phyloP scores from a whole-genome alignment of 2,329 filamentous ascomycete genomes.

The Verticillium albo-atrum region DNA sequence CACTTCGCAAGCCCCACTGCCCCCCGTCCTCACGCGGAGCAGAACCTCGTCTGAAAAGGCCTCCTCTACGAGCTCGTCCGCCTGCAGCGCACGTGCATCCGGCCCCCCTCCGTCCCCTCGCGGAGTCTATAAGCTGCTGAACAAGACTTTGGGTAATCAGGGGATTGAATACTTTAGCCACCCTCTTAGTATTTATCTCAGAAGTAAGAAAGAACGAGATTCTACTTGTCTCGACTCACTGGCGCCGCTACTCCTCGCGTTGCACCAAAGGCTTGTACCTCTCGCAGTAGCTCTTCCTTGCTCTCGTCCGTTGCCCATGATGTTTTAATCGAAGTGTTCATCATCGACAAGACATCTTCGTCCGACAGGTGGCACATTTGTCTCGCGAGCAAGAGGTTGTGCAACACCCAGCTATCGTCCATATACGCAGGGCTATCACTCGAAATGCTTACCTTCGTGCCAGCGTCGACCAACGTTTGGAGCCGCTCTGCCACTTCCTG shows the following conservation, averaged over 20 bases:
- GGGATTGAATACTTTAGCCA: too few species aligned
- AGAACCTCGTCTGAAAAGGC: too few species aligned
- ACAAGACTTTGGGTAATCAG: too few species aligned
- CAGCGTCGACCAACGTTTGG: not conserved
- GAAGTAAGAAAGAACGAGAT: too few species aligned
- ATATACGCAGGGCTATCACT: conserved; percentile 4
- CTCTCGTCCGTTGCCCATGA: not conserved
- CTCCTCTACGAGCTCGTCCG: too few species aligned
- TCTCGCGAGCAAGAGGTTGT: conserved; percentile 10
- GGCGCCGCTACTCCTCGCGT: not conserved
- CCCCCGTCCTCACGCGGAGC: too few species aligned
- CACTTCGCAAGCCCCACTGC: too few species aligned
- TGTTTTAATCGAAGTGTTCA: not conserved
- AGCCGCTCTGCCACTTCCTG: not conserved
- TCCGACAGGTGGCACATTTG: not conserved
- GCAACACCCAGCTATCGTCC: conserved; percentile 10
- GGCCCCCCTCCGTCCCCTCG: too few species aligned
- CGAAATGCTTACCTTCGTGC: not conserved
- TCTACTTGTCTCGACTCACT: too few species aligned
- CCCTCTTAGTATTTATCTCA: too few species aligned
- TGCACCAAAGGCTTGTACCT: not conserved
- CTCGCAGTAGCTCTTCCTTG: not conserved
- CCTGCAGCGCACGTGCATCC: too few species aligned
- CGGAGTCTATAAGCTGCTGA: too few species aligned
- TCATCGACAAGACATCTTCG: not conserved